These are phyloP conservation scores for Microbotryum lychnidis-dioicae DNA, from an alignment of 1,284 basidiomycete genomes.

Conservation along the genomic window DNA sequence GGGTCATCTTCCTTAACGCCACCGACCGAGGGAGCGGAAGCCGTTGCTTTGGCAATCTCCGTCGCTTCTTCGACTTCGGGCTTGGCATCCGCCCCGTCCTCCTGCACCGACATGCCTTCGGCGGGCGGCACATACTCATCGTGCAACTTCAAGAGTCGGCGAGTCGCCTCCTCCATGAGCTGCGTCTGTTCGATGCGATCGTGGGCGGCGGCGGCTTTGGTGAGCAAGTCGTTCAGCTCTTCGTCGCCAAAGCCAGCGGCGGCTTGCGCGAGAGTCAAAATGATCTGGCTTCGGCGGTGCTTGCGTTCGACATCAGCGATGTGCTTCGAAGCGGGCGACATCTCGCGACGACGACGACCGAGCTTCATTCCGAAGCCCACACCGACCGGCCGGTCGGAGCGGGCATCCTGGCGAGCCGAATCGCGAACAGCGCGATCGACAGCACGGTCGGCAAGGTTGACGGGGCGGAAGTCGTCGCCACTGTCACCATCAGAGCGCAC, in stretches of 20 bases:
- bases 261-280: neutral
- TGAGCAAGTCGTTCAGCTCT: neutral
- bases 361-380: neutral
- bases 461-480: neutral
- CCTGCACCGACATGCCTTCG: neutral
- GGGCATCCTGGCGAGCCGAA: neutral
- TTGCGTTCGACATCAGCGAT: neutral
- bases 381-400: neutral
- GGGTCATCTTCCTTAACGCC: too few relatives aligned
- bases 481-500: neutral
- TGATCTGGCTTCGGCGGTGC: neutral
- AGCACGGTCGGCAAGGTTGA: neutral
- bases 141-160: neutral
- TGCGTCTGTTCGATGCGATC: neutral
- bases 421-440: constrained; percentile 5
- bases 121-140: neutral
- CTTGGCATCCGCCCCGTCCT: too few relatives aligned
- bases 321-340: neutral
- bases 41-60: too few relatives aligned
- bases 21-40: too few relatives aligned
- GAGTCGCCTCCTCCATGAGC: too few relatives aligned
- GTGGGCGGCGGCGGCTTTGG: neutral
- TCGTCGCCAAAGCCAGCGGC: constrained; percentile 1
- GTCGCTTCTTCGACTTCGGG: too few relatives aligned
- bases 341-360: too few relatives aligned